Base-by-base conservation (phyloP, 1,284 basidiomycete species). In the Ustanciosporium gigantosporum region DNA sequence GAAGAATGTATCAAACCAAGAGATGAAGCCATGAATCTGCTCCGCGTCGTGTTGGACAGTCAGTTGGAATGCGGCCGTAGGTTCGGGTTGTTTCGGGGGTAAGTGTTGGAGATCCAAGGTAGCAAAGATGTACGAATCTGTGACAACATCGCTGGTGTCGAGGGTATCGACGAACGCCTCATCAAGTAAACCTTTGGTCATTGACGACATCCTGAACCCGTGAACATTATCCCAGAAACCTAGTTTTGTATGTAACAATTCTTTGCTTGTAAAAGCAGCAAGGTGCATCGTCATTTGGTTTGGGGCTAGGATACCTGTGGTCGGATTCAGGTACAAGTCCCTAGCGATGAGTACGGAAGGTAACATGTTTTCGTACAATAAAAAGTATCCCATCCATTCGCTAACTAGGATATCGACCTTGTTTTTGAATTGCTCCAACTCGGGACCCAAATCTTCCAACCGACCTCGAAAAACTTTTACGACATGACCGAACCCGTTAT, bases 291-390 rank as follows among this genome's bases (percentile, higher is more conserved):
- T 84, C 55, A 87, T 89, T 73, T 97, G 90, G 66, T 88, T 91
- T 0, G 94, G 94, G 0, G 88, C 91, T 84, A 98, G 87, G n/a
- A 96, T 80, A 1, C 92, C 92, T 0, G 52, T 80, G 5, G 38
- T 22, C 2, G 31, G 25, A 0, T 86, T 83, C 13, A 97, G 82
- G 80, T 91, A 96, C 15, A 86, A 84, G 76, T 95, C 90, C 20
- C 92, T 83, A 0, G 93, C 93, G 47, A 82, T 81, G 9, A 98
- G 81, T 5, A 97, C 94, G 0, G 91, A 95, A 77, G 96, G 93
- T 20, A 97, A 84, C 94, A 97, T 97, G 36, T 88, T 90, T 79
- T 98, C 94, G 79, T 97, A 97, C 19, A 95, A 83, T 20, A 78
- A 61, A 32, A 72, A 77, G 59, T 73, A 78, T 46, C 64, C 73